These are phyloP conservation scores for Termitomyces bulborhizus DNA, from an alignment of 768 basidiomycete genomes.

Conservation along the genomic window DNA sequence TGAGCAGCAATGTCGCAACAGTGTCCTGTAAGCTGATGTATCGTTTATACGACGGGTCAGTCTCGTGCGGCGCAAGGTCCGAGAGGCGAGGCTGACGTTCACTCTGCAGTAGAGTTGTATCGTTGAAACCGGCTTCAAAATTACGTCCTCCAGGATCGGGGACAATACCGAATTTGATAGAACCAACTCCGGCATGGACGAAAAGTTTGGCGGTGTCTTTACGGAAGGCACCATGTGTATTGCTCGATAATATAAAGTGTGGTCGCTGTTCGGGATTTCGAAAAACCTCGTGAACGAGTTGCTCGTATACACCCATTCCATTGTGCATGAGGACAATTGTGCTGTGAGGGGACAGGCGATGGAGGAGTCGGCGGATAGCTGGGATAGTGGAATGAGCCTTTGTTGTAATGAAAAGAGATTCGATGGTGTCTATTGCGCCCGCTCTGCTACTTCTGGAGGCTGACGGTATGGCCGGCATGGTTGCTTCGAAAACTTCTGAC, in stretches of 20 bases:
- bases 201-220: conserved; percentile 42
- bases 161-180: conserved; percentile 73
- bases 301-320: conserved; percentile 90
- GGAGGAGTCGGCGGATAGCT: conserved; percentile 52
- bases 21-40: conserved; percentile 66
- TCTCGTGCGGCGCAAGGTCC: conserved; percentile 39
- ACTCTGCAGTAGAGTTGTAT: conserved; percentile 23
- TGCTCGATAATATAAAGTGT: conserved; percentile 79
- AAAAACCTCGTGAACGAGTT: conserved; percentile 61
- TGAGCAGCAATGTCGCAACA: conserved; percentile 52
- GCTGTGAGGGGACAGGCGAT: conserved; percentile 56
- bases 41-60: conserved; percentile 31
- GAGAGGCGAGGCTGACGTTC: conserved; percentile 43
- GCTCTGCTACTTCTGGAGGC: conserved; percentile 4
- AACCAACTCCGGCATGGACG: conserved; percentile 66
- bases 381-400: conserved; percentile 65
- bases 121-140: conserved; percentile 50
- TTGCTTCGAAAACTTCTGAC: conserved; percentile 39
- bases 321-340: conserved; percentile 94
- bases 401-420: conserved; percentile 76
- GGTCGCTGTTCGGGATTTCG: conserved; percentile 69
- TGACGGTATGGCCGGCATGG: background rate
- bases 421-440: conserved; percentile 36
- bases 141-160: conserved; percentile 59
- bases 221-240: conserved; percentile 72